phyloP scores from a whole-genome alignment of 768 basidiomycete genomes.

The Hygrophoropsis aurantiaca region DNA sequence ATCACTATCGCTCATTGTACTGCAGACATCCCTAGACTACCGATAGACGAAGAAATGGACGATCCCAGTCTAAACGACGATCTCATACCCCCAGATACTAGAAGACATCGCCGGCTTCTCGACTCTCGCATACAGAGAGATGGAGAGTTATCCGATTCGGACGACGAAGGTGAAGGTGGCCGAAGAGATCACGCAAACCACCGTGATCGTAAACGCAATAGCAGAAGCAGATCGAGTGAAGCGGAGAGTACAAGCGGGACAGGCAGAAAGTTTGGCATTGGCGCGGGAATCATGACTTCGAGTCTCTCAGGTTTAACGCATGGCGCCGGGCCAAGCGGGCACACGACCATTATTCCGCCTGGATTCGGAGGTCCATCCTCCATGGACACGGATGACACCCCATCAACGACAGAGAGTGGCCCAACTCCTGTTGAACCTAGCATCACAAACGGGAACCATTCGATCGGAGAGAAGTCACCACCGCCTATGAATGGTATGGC shows the following conservation, averaged over 20 bases:
- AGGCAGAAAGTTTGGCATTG: conserved; percentile 61
- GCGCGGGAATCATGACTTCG: conserved; percentile 70
- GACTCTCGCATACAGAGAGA: conserved; percentile 84
- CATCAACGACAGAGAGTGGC: conserved; percentile 18
- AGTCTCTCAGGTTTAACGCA: conserved; percentile 55
- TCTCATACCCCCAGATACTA: conserved; percentile 69
- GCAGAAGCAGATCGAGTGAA: conserved; percentile 40
- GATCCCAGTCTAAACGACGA: conserved; percentile 85
- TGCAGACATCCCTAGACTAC: conserved; percentile 78
- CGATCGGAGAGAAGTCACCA: conserved; percentile 15
- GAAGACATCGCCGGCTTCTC: conserved; percentile 73
- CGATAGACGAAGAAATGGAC: conserved; percentile 83
- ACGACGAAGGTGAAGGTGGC: conserved; percentile 93
- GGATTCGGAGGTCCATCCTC: conserved; percentile 20
- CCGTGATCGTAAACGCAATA: conserved; percentile 47
- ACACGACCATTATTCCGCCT: conserved; percentile 45
- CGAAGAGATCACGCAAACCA: conserved; percentile 68
- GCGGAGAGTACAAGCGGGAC: conserved; percentile 41
- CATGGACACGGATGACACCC: conserved; percentile 35
- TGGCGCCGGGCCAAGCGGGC: conserved; percentile 75
- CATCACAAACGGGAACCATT: conserved; percentile 10
- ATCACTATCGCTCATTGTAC: background rate
- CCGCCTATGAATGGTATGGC: conserved; percentile 18
- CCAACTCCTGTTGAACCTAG: conserved; percentile 11
- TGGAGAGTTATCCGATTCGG: conserved; percentile 92